Conservation (phyloP, 768 basidiomycete species). For the Fomitopsis pulvina region DNA sequence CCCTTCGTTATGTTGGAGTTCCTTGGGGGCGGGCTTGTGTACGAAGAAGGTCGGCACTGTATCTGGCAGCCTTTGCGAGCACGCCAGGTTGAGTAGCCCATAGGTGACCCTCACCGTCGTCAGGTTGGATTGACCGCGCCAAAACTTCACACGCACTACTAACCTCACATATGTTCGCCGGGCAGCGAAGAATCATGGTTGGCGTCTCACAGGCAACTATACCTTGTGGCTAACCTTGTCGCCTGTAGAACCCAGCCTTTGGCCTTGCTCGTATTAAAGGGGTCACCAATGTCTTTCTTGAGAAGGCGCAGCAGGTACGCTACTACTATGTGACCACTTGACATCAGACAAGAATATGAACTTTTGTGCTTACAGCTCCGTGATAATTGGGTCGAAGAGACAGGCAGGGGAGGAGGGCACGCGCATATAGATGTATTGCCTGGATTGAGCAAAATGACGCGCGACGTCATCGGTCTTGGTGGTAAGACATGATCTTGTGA, state of each 20-base stretch:
- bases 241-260: conserved; percentile 55
- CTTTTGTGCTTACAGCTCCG: conserved; percentile 2
- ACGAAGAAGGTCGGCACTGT: conserved; percentile 29
- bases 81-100: background rate
- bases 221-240: background rate
- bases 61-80: conserved; percentile 23
- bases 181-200: conserved; percentile 25
- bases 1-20: conserved; percentile 36
- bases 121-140: background rate
- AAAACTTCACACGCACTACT: background rate
- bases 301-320: conserved; percentile 44
- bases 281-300: conserved; percentile 48
- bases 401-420: conserved; percentile 14
- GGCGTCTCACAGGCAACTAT: background rate
- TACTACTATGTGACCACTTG: background rate
- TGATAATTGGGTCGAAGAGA: conserved; percentile 18
- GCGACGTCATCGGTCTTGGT: conserved; percentile 2
- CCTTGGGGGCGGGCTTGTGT: conserved; percentile 29
- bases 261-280: conserved; percentile 51
- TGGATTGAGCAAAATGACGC: conserved; percentile 24
- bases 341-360: background rate
- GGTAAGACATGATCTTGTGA: background rate
- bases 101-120: conserved; percentile 27
- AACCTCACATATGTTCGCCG: background rate
- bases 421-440: conserved; percentile 25